Conservation (phyloP, 2,329 filamentous ascomycete genomes). For the Aspergillus arachidicola region DNA sequence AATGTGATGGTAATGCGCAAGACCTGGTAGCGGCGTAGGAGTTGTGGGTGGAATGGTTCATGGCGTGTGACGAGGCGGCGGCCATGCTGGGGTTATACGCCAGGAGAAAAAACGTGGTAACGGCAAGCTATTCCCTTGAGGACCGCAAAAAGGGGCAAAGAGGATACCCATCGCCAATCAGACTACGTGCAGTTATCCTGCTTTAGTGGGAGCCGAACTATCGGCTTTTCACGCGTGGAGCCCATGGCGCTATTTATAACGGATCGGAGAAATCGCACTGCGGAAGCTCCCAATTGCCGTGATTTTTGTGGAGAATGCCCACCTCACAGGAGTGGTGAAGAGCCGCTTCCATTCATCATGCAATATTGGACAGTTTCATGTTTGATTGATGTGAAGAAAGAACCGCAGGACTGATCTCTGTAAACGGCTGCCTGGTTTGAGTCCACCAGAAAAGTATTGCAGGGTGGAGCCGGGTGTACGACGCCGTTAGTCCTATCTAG, state of each 20-base stretch:
- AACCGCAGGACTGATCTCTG: no score
- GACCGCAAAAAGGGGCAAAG: background rate
- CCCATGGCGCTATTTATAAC: background rate
- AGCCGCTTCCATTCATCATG: no score
- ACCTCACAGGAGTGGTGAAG: no score
- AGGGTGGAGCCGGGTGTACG: background rate
- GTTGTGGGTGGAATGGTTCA: background rate
- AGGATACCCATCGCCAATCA: background rate
- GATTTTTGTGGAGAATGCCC: no score
- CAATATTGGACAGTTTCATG: no score
- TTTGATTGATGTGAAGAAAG: no score
- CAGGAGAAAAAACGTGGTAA: background rate
- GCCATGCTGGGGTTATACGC: background rate
- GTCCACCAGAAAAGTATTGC: background rate
- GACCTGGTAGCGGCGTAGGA: background rate
- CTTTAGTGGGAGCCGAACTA: background rate
- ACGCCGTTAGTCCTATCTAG: background rate
- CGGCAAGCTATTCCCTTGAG: background rate
- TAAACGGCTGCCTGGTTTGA: background rate
- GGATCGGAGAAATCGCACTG: background rate
- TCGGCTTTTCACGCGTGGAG: background rate
- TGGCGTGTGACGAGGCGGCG: background rate
- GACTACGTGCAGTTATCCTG: background rate
- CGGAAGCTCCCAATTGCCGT: no score
- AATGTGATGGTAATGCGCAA: background rate